phyloP scores from a whole-genome alignment of 1,139 yeast genomes.

The Citeromyces siamensis region DNA sequence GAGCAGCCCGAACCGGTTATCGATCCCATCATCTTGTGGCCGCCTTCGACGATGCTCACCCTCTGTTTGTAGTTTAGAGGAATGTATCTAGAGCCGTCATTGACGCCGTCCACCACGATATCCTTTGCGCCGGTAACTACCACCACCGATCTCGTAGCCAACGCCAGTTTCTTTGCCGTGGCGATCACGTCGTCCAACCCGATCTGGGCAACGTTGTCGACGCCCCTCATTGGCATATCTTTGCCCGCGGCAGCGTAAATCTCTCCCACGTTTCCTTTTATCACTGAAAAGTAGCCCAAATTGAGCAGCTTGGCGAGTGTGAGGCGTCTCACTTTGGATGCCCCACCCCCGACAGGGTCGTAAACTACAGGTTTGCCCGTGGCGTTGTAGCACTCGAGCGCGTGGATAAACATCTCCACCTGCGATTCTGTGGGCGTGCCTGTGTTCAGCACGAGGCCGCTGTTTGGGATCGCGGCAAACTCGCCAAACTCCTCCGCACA shows the following conservation, averaged over 20 bases:
- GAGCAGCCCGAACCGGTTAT: slow-evolving; percentile 92
- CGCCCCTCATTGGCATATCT: slow-evolving; percentile 54
- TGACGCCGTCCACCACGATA: slow-evolving; percentile 29
- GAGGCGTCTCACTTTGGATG: slow-evolving; percentile 44
- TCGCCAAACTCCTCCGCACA: slow-evolving; percentile 55
- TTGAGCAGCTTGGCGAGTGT: slow-evolving; percentile 38
- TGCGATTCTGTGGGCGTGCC: slow-evolving; percentile 52
- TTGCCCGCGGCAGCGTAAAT: slow-evolving; percentile 36
- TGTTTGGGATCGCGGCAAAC: slow-evolving; percentile 39
- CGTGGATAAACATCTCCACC: slow-evolving; percentile 33
- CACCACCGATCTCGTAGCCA: slow-evolving; percentile 44
- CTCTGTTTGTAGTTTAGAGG: slow-evolving; percentile 12
- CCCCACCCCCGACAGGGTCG: slow-evolving; percentile 93
- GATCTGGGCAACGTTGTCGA: slow-evolving; percentile 32
- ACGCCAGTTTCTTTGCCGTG: slow-evolving; percentile 42
- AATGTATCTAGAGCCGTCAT: slow-evolving; percentile 12
- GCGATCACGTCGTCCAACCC: slow-evolving; percentile 15
- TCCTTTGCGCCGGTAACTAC: slow-evolving; percentile 57
- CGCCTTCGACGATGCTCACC: slow-evolving; percentile 34
- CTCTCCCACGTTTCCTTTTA: slow-evolving; percentile 87
- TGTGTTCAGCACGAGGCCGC: slow-evolving; percentile 56
- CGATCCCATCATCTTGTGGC: slow-evolving; percentile 52
- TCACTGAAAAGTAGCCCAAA: slow-evolving; percentile 51
- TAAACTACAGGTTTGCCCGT: slow-evolving; percentile 53
- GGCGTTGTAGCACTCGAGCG: slow-evolving; percentile 46